Evolutionary conservation across 768 basidiomycete genomes (phyloP).

Genomic region (Boletus sp.): DNA sequence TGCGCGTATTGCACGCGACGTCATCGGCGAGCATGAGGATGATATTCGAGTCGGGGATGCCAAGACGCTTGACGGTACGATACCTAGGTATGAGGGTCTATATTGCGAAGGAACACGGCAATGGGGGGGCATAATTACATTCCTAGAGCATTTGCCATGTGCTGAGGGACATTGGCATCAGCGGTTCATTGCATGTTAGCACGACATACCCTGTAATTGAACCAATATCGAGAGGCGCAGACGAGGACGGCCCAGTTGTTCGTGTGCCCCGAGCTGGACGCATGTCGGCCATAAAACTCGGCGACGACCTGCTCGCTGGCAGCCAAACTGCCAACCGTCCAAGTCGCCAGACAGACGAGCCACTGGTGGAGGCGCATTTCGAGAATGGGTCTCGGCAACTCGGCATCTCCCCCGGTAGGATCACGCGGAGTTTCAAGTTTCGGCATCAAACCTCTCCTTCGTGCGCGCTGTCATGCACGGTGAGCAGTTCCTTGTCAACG

Average conservation of each 20-base stretch:
- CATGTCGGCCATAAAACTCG: conserved; percentile 47
- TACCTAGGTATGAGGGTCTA: conserved; percentile 56
- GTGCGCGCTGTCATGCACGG: conserved; percentile 26
- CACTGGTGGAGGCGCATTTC: conserved; percentile 28
- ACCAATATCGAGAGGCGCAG: conserved; percentile 94
- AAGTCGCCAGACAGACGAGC: conserved; percentile 35
- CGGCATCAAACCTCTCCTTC: background rate
- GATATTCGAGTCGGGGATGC: conserved; percentile 98
- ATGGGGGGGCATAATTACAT: conserved; percentile 56
- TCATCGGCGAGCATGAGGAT: conserved; percentile 99
- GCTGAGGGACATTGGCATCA: conserved; percentile 46
- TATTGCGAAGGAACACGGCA: background rate
- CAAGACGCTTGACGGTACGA: conserved; percentile 94
- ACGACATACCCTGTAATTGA: conserved; percentile 87
- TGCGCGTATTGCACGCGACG: conserved; percentile 88
- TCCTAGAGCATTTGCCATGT: conserved; percentile 97
- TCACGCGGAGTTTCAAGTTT: conserved; percentile 25
- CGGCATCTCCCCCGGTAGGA: conserved; percentile 10
- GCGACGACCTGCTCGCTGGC: conserved; percentile 37
- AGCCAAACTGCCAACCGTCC: conserved; percentile 31
- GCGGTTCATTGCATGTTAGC: background rate
- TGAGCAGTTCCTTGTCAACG: conserved; percentile 15
- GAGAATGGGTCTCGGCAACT: conserved; percentile 22
- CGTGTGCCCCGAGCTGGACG: conserved; percentile 54
- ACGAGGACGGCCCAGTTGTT: conserved; percentile 99